Evolutionary conservation across 2,329 filamentous ascomycete species (phyloP).

Genomic region (Neonectria ditissima): DNA sequence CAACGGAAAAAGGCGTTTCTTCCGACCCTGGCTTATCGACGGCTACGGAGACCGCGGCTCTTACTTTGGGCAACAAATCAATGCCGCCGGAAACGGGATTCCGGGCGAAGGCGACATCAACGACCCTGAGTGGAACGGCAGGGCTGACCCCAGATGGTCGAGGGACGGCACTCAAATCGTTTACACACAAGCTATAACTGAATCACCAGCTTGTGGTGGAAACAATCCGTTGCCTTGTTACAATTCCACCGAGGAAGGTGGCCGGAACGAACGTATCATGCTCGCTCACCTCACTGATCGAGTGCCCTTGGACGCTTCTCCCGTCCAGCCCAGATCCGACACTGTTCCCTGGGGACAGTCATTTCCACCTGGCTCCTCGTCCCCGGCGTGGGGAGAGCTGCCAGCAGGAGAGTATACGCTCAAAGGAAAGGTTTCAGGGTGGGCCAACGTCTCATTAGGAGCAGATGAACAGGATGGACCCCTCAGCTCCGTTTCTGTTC

Average conservation of each 20-base stretch:
- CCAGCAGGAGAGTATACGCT: no score
- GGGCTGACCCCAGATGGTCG: slow-evolving; percentile 58
- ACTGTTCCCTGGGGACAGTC: no score
- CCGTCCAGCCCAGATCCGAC: no score
- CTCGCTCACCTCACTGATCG: slow-evolving; percentile 52
- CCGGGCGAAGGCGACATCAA: slow-evolving; percentile 50
- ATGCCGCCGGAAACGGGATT: slow-evolving; percentile 50
- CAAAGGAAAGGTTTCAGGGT: no score
- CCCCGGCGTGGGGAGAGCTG: no score
- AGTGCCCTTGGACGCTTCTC: no score
- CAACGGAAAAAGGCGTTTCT: slow-evolving; percentile 59
- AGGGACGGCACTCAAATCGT: slow-evolving; percentile 56
- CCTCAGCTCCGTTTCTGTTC: no score
- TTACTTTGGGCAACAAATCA: slow-evolving; percentile 59
- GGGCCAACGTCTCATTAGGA: no score
- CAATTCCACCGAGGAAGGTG: slow-evolving; percentile 52
- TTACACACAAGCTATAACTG: slow-evolving; percentile 55
- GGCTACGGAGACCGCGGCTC: slow-evolving; percentile 56
- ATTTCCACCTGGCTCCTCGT: no score
- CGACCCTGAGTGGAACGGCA: slow-evolving; percentile 61
- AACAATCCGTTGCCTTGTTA: slow-evolving; percentile 55
- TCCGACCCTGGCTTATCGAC: slow-evolving; percentile 59
- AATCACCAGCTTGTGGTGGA: slow-evolving; percentile 56
- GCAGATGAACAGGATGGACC: no score
- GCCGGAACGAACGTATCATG: slow-evolving; percentile 54